Percentiles rank a stretch among this genome's conserved stretches.
These are phyloP conservation scores for Tetrapyrgos nigripes DNA, from an alignment of 1,284 basidiomycete species.

Conservation along the genomic window DNA sequence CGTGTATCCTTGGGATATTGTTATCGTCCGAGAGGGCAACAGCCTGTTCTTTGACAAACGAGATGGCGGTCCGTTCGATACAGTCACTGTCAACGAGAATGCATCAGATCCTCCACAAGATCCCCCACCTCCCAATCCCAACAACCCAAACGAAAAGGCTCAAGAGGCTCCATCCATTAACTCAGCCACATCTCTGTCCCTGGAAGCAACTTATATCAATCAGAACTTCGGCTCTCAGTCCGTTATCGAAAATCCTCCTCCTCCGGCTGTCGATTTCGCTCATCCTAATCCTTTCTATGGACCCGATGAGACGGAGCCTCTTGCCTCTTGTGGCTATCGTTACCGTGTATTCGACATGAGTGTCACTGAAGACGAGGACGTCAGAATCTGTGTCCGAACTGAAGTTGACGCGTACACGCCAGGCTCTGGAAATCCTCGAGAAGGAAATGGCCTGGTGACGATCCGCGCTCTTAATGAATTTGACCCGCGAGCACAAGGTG, in stretches of 20 bases:
- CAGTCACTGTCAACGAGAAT: conserved; percentile 98
- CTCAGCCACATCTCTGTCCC: conserved; percentile 90
- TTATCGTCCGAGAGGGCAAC: conserved; percentile 92
- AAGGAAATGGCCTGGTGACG: conserved; percentile 85
- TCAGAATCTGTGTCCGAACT: conserved; percentile 93
- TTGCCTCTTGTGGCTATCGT: conserved; percentile 95
- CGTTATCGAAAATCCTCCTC: conserved; percentile 76
- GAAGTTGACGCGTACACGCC: conserved; percentile 93
- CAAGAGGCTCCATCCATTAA: conserved; percentile 86
- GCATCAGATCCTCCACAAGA: conserved; percentile 97
- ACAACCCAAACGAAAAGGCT: conserved; percentile 74
- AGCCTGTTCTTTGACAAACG: conserved; percentile 98
- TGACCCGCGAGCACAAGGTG: conserved; percentile 89
- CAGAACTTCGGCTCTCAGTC: conserved; percentile 99
- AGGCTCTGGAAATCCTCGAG: conserved; percentile 67
- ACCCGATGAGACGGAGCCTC: conserved; percentile 91
- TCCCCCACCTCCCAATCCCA: conserved; percentile 76
- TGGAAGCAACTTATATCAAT: conserved; percentile 99
- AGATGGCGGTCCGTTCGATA: conserved; percentile 97
- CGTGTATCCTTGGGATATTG: conserved; percentile 99
- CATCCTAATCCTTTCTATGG: conserved; percentile 97
- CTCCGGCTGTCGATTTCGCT: conserved; percentile 73
- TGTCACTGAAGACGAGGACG: conserved; percentile 87
- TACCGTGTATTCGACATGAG: conserved; percentile 97
- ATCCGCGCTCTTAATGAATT: conserved; percentile 98